Base-by-base conservation (phyloP, 1,139 yeast species). In the Geotrichum restrictum region DNA sequence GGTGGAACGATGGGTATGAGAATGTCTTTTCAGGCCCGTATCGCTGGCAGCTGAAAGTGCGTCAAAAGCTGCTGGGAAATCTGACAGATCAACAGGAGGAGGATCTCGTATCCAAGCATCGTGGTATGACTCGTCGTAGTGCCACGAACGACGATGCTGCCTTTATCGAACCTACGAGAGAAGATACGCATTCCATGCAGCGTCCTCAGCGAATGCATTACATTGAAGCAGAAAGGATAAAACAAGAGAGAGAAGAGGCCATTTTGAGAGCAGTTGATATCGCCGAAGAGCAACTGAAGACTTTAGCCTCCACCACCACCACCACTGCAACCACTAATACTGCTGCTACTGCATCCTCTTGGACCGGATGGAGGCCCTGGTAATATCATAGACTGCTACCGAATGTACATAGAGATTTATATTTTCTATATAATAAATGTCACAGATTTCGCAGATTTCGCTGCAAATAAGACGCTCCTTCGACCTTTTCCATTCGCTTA, bases 1-100 rank as follows among this genome's bases (percentile, higher is more conserved):
- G 91, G 53, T 87, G 95, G 95, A 86, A 88, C 64, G 94, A 87
- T 54, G 91, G 91, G 7, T 78, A 80, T 60, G 94, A 87, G 58
- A 83, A 86, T 62, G 81, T 85, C 3, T 82, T 87, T 68, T 77
- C 87, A 11, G 81, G 78, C 48, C 81, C 86, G 50, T 82, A 86
- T 65, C 68, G 93, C 51, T 69, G 75, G 38, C 81, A 88, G 58
- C 74, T 87, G 48, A 68, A 76, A 38, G 53, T 78, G 48, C 79
- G 85, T 62, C 83, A 83, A 57, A 60, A 67, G 53, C 51, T 83
- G 5, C 61, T 78, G 38, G 85, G 85, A 1, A 69, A 69, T 24
- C 70, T 87, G 56, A 69, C 77, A 2, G 81, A 77, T 22, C 76
- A 76, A 57, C 91, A 87, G 61, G 74, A 74, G 62, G 81, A 80